Evolutionary conservation across 148 eudicot species (phyloP), one percentile per base, ranked within the genome.

Genomic region (Silene uniflora): DNA sequence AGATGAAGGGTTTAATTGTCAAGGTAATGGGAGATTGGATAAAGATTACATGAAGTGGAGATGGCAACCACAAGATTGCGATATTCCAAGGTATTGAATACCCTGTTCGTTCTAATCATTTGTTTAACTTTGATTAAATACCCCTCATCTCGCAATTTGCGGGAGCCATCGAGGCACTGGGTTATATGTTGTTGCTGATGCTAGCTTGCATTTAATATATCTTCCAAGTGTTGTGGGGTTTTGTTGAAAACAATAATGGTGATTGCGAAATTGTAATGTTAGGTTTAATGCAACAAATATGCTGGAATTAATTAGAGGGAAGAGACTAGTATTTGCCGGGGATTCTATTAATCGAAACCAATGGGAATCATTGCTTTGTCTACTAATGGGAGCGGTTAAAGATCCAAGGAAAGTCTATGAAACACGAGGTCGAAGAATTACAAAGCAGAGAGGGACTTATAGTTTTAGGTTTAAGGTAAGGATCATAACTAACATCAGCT

Each of bases 301-400:
- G 97, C 83, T 94, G 84, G 92, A 94, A 73, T 58, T 84, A 73
- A 89, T 95, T 24, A 87, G 92, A 82, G 96, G 98, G 61, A 94
- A 91, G 88, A 89, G 97, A 74, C 76, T 94, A 69, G 96, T 94
- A 9, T 94, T 91, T 78, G 92, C 90, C 56, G 98, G 98, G 63
- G 98, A 94, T 85, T 94, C 98, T 4, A 84, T 94, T 23, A 94
- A 91, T 72, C 86, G 98, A 78, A 95, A 95, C 67, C 98, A 95
- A 79, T 92, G 97, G 98, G 98, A 95, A 29, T 95, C 98, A 22
- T 82, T 95, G 91, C 82, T 95, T 64, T 95, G 98, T 82, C 76
- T 95, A 82, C 79, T 95, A 55, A 80, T 87, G 88, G 88, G 90
- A 82, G 97, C 86, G 47, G 83, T 94, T 13, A 84, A 86, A 84